These are phyloP conservation scores for Tolypocladium amazonense DNA, from an alignment of 2,329 filamentous ascomycete genomes.

Conservation along the genomic window DNA sequence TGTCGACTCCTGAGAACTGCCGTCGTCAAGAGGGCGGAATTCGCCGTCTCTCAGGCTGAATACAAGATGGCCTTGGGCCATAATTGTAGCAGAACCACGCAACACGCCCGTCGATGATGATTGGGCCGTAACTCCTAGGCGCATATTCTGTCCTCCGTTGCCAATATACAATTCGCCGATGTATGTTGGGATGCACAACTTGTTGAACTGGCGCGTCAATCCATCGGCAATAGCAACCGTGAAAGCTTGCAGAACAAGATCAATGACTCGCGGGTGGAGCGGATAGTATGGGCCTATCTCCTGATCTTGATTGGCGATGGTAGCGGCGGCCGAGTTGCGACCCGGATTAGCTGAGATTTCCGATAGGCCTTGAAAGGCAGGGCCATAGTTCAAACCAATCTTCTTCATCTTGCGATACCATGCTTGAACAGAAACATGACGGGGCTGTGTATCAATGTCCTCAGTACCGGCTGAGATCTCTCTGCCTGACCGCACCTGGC, in stretches of 20 bases:
- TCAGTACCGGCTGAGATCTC: not conserved
- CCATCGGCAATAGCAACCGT: not conserved
- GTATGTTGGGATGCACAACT: not conserved
- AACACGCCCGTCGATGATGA: not conserved
- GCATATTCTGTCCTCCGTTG: not conserved
- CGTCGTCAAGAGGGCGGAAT: not conserved
- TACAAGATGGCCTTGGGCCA: not conserved
- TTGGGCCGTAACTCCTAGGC: not conserved
- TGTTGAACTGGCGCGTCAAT: not conserved
- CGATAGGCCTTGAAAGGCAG: conserved; percentile 13
- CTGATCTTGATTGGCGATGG: not conserved
- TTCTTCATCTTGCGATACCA: conserved; percentile 2
- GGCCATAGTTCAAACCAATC: conserved; percentile 1
- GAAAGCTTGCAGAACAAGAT: not conserved
- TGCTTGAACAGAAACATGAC: not conserved
- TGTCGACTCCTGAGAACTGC: not conserved
- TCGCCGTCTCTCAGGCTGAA: not conserved
- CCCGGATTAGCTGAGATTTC: not conserved
- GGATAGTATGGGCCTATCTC: not conserved
- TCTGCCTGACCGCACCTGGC: not conserved
- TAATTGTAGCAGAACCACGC: not conserved
- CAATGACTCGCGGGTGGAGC: not conserved
- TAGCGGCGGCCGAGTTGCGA: not conserved
- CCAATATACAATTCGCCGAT: not conserved
- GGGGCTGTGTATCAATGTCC: not conserved